Conservation (phyloP, 352 stramenopile genomes). For the Achlya hypogyna region DNA sequence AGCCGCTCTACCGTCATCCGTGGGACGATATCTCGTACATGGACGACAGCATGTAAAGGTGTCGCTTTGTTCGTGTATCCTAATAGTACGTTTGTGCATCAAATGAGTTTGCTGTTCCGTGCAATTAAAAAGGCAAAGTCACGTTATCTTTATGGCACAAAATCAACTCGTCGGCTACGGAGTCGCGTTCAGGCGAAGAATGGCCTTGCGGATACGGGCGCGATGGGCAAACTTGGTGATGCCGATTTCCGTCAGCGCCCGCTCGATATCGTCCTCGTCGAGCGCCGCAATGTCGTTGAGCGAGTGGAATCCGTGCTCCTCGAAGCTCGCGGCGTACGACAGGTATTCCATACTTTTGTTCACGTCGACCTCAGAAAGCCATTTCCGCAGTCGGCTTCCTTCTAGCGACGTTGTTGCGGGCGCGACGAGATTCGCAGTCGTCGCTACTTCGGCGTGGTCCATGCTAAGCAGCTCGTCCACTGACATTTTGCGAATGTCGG, state of each 20-base stretch:
- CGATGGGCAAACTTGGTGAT: conserved; percentile 71
- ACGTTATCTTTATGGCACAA: conserved; percentile 18
- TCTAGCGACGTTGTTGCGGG: conserved; percentile 18
- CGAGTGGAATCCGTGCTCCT: conserved; percentile 52
- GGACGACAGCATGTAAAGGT: conserved; percentile 58
- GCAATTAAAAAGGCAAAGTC: background rate
- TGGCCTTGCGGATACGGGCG: conserved; percentile 56
- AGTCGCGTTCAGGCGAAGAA: conserved; percentile 30
- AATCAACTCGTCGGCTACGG: background rate
- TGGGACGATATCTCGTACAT: conserved; percentile 98
- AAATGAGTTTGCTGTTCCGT: background rate
- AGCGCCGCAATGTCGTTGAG: conserved; percentile 50
- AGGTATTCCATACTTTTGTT: conserved; percentile 41
- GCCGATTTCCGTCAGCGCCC: conserved; percentile 62
- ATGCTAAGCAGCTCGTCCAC: conserved; percentile 45
- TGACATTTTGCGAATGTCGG: conserved; percentile 41
- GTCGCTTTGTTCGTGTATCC: background rate
- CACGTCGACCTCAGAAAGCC: conserved; percentile 45
- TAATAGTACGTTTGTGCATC: background rate
- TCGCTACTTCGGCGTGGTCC: conserved; percentile 18
- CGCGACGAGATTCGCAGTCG: background rate
- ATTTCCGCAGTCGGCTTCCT: conserved; percentile 30
- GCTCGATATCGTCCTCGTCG: conserved; percentile 57
- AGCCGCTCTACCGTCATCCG: conserved; percentile 94
- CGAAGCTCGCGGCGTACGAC: conserved; percentile 45